Base-by-base conservation (phyloP, 2,329 filamentous ascomycete species). In the Rosellinia necatrix region DNA sequence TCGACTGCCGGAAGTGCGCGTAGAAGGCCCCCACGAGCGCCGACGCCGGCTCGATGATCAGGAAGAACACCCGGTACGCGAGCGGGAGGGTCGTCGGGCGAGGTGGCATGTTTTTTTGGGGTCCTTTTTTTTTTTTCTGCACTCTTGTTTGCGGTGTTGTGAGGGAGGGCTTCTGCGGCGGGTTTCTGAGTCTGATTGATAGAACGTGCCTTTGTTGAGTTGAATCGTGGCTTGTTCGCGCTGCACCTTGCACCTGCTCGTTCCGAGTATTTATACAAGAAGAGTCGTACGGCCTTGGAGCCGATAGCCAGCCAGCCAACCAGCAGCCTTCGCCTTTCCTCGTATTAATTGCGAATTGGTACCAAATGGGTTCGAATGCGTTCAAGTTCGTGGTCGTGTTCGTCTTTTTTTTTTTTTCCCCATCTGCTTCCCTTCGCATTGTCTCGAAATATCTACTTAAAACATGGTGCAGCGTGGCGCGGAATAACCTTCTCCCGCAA, bases 31-130 rank as follows among this genome's bases (percentile, higher is more conserved):
- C 81, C 4, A 75, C 74, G 19, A 83, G 74, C 22, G 81, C 81
- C 0, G 78, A 80, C 46, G 82, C 61, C 37, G 81, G 82, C 72
- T 93, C 90, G 66, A 92, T 76, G 68, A 86, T 79, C 60, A 92
- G 83, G 75, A 92, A 92, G 77, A 92, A 91, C 68, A 87, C 64
- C 55, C 82, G 81, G 75, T 92, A 92, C 59, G 78, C 63, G 30
- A 80, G 64, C 19, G 88, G 87, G 32, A 90, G 79, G 52, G 64
- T 53, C 2, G 64, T 61, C 38, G 64, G 60, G 21, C 66, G 64
- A 25, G 62, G 65, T 7, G 64, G 60, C 66, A 68, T 60, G 12
- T 49, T 5, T 32, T 9, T 8, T n/a, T 49, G 9, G n/a, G n/a
- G n/a, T n/a, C n/a, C n/a, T n/a, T n/a, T n/a, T n/a, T n/a, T n/a